Evolutionary conservation across 257 asterid genomes (phyloP), one percentile per base, ranked within the genome.

Genomic region (Thymus mandschuricus): DNA sequence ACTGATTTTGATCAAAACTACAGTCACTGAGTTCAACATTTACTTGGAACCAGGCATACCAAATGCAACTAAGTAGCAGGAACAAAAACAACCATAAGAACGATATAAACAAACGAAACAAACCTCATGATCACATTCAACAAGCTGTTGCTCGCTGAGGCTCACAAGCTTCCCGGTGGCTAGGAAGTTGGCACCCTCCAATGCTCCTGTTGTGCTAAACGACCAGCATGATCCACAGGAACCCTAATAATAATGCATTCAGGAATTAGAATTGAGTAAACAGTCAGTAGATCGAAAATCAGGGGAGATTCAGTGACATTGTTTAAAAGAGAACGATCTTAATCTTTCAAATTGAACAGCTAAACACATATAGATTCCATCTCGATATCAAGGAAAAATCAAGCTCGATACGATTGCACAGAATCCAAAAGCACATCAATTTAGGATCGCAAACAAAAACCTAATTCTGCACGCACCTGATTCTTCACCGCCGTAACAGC

Each of bases 401-500:
- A 43, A 33, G 3, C 35, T 29, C 40, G 27, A 49, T 8, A 13
- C 7, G 6, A 48, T 8, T 57, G 27, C 46, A 35, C 9, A 2
- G 6, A 27, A 44, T 28, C 21, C 21, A 63, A 74, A 38, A 64
- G 21, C 38, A 62, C 52, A 74, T 45, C n/a, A 43, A 60, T 27
- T 59, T 9, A 70, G 10, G 6, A 65, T 2, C 31, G 11, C 8
- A 54, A 13, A 52, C 29, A 10, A 27, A 67, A 77, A 58, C 62
- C 78, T 48, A 72, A 64, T 71, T 30, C 3, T 1, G 58, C 5
- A 21, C 60, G 1, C 29, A 92, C 98, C 96, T 92, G 98, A 85
- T 89, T 86, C 81, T 92, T 92, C 30, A 86, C 95, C 6, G 87
- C 70, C 51, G 96, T 73, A 63, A 92, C 96, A 44, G 97, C 98